Conservation (phyloP, 2,329 filamentous ascomycete species). For the Balansia obtecta region DNA sequence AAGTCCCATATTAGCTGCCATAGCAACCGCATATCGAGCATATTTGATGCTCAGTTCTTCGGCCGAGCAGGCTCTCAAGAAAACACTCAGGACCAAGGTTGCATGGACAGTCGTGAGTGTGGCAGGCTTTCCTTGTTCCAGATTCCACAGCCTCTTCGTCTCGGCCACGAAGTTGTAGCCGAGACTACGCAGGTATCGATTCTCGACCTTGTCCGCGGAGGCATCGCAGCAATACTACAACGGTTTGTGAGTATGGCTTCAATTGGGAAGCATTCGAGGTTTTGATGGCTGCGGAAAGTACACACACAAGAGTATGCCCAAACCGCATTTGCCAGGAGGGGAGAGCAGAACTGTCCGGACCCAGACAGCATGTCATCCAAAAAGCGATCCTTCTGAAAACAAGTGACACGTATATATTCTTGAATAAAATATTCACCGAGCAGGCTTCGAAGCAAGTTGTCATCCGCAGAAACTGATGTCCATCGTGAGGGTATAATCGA, state of each 20-base stretch:
- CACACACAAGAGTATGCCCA: constrained; percentile 2
- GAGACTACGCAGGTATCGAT: constrained; percentile 15
- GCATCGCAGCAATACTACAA: not conserved
- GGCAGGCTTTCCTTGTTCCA: constrained; percentile 10
- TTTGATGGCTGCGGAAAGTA: constrained; percentile 8
- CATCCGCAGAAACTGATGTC: not conserved
- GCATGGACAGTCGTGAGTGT: constrained; percentile 20
- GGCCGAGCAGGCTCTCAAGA: not conserved
- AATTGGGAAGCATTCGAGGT: not conserved
- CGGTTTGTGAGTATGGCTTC: not conserved
- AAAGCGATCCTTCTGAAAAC: constrained; percentile 1
- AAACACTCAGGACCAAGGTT: constrained; percentile 11
- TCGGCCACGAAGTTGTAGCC: constrained; percentile 20
- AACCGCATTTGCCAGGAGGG: not conserved
- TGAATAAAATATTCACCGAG: not conserved
- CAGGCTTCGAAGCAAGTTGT: not conserved
- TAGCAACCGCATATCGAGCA: not conserved
- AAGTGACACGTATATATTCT: not conserved
- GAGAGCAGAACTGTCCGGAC: not conserved
- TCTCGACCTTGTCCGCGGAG: constrained; percentile 11
- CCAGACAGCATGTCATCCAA: not conserved
- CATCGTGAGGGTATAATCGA: not conserved
- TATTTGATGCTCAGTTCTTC: not conserved
- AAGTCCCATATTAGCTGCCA: not conserved
- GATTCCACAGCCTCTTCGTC: constrained; percentile 19